Percentiles rank a stretch among this genome's conserved stretches.
phyloP scores from a whole-genome alignment of 2,329 filamentous ascomycete genomes.

The Coniella vitis region DNA sequence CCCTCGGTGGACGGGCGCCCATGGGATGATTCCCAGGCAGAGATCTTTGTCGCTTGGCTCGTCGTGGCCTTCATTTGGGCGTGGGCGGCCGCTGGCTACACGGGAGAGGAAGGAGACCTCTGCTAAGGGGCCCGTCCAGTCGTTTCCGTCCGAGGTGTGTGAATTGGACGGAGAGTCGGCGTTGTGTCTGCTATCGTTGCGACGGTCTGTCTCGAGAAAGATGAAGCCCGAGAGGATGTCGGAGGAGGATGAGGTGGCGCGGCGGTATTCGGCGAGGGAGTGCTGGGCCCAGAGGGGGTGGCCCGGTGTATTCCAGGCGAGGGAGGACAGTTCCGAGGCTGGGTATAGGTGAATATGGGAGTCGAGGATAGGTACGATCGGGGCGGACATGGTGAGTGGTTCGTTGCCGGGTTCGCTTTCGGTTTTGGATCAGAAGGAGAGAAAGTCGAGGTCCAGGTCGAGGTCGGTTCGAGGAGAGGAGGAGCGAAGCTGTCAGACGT shows the following conservation, averaged over 20 bases:
- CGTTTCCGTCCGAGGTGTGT: slow-evolving; percentile 25
- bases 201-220: slow-evolving; percentile 75
- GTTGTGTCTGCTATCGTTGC: too few species aligned
- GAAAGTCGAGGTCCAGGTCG: neutral
- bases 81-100: slow-evolving; percentile 55
- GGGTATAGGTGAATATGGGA: slow-evolving; percentile 90
- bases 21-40: slow-evolving; percentile 68
- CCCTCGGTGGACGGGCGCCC: slow-evolving; percentile 74
- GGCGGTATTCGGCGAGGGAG: slow-evolving; percentile 57
- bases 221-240: slow-evolving; percentile 60
- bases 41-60: slow-evolving; percentile 27
- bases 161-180: slow-evolving; percentile 25
- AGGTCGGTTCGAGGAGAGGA: neutral
- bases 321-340: slow-evolving; percentile 53
- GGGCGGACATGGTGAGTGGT: slow-evolving; percentile 9
- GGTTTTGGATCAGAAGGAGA: neutral
- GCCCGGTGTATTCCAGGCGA: slow-evolving; percentile 61
- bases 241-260: slow-evolving; percentile 34
- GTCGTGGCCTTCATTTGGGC: slow-evolving; percentile 53
- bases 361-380: slow-evolving; percentile 63
- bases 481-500: neutral
- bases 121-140: slow-evolving; percentile 62
- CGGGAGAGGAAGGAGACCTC: slow-evolving; percentile 66
- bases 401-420: neutral
- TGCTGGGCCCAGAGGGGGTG: slow-evolving; percentile 56